Evolutionary conservation across 2,329 filamentous ascomycete species (phyloP).

Genomic region (Cytospora mali): DNA sequence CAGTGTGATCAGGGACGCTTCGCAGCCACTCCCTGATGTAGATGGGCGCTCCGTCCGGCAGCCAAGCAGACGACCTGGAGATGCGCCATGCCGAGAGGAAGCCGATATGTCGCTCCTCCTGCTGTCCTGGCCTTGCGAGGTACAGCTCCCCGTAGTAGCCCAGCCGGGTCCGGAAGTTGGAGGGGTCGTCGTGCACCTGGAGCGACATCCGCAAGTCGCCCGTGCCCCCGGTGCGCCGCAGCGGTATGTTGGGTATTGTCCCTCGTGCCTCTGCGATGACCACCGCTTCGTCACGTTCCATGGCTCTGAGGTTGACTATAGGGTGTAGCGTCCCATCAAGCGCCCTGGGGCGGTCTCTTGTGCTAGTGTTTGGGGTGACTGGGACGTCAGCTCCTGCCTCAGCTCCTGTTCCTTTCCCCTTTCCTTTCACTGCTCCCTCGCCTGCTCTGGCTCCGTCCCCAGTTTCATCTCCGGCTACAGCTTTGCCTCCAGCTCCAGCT

Average conservation of each 20-base stretch:
- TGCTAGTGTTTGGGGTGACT: background rate
- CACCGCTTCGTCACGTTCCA: background rate
- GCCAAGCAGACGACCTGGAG: background rate
- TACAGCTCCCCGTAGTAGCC: background rate
- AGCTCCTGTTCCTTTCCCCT: too few species aligned
- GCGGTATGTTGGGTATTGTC: background rate
- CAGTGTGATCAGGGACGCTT: background rate
- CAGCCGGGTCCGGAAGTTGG: background rate
- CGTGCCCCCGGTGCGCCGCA: background rate
- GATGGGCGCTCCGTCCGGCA: background rate
- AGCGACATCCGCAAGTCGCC: background rate
- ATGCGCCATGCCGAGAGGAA: background rate
- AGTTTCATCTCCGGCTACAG: too few species aligned
- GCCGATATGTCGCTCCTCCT: background rate
- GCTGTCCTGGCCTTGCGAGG: background rate
- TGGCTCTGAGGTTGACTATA: background rate
- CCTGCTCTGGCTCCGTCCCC: too few species aligned
- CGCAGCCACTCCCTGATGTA: background rate
- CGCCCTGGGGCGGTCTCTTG: background rate
- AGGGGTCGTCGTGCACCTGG: background rate
- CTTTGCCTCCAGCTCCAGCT: background rate
- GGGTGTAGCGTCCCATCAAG: background rate
- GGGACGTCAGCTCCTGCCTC: too few species aligned
- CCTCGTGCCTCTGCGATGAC: background rate
- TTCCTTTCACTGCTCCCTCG: too few species aligned